Conservation (phyloP, 345 rosid species). For the Murraya paniculata region DNA sequence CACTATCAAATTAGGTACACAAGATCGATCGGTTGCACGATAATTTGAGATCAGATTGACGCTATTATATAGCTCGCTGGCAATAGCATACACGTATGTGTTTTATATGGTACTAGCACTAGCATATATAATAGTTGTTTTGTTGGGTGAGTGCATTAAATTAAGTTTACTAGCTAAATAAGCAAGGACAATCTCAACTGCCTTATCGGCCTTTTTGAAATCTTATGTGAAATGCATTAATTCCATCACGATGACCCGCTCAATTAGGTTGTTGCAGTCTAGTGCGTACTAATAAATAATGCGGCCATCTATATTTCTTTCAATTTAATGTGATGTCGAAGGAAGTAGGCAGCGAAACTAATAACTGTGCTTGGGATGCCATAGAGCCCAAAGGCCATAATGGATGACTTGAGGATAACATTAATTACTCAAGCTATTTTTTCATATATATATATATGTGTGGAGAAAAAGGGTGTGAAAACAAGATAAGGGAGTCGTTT, state of each 20-base stretch:
- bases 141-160: constrained; percentile 26
- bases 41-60: too few relatives aligned
- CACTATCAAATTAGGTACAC: too few relatives aligned
- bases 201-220: constrained; percentile 3
- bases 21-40: neutral
- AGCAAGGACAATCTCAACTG: constrained; percentile 20
- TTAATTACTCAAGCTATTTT: too few relatives aligned
- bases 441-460: too few relatives aligned
- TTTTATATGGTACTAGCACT: constrained; percentile 17
- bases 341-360: neutral
- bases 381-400: too few relatives aligned
- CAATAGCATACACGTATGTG: neutral
- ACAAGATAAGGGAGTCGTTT: too few relatives aligned
- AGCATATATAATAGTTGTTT: neutral
- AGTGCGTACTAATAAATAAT: neutral
- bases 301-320: neutral
- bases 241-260: neutral
- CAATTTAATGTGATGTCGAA: neutral
- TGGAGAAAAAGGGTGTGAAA: too few relatives aligned
- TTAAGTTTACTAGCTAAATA: neutral
- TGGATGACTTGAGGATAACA: too few relatives aligned
- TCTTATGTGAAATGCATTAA: neutral
- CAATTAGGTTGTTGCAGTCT: neutral
- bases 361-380: too few relatives aligned
- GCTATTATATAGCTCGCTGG: too few relatives aligned